Conservation (phyloP, 805 yeast genomes). For the Candida jianshihensis region DNA sequence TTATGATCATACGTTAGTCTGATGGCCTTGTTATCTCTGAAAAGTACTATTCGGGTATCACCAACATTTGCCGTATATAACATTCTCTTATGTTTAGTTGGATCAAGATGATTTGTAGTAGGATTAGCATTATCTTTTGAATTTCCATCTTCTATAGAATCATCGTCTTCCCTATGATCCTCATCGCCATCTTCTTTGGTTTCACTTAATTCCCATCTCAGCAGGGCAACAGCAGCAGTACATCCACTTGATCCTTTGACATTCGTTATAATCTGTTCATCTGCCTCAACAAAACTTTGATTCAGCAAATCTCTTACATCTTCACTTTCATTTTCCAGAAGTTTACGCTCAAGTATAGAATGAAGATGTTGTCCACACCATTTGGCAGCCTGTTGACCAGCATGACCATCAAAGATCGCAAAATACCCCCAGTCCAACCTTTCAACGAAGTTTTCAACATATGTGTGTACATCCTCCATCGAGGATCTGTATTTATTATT, state of each 20-base stretch:
- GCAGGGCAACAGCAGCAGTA: constrained; percentile 90
- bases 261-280: constrained; percentile 52
- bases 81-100: constrained; percentile 53
- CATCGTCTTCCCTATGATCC: background rate
- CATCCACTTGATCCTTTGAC: constrained; percentile 77
- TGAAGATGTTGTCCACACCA: constrained; percentile 92
- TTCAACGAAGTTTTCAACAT: constrained; percentile 89
- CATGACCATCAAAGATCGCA: constrained; percentile 96
- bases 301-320: constrained; percentile 64
- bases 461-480: constrained; percentile 96
- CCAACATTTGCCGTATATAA: constrained; percentile 94
- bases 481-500: constrained; percentile 74
- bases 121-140: constrained; percentile 8
- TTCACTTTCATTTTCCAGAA: constrained; percentile 38
- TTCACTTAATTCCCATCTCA: constrained; percentile 67
- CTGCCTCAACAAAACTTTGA: constrained; percentile 70
- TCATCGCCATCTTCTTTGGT: constrained; percentile 4
- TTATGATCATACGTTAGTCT: constrained; percentile 90
- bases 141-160: background rate
- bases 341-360: constrained; percentile 51
- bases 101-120: constrained; percentile 18
- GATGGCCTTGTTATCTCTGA: constrained; percentile 65
- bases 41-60: constrained; percentile 78
- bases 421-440: constrained; percentile 89
- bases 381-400: constrained; percentile 86